A percentile compares a stretch with the other conserved stretches of the same genome.
phyloP scores from a whole-genome alignment of 768 basidiomycete species.

The Grammothele lineata region DNA sequence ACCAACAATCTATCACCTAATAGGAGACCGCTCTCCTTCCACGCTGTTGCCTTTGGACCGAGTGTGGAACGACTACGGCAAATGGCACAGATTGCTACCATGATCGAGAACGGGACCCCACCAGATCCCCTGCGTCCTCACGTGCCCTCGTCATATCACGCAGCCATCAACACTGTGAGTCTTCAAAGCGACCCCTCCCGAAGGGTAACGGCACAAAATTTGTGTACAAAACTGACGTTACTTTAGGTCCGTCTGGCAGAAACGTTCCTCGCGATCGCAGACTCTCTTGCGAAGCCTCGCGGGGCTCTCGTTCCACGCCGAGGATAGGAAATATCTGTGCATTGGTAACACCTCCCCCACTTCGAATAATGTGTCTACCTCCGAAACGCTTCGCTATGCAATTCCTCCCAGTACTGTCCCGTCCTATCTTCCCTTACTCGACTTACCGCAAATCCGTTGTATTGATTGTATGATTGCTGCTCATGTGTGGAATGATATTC shows the following conservation, averaged over 20 bases:
- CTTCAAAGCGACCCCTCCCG: no score
- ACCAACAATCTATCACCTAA: conserved; percentile 18
- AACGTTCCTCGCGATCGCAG: conserved; percentile 55
- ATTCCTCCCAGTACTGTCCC: no score
- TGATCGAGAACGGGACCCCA: conserved; percentile 42
- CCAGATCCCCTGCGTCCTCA: conserved; percentile 29
- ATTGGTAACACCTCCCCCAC: no score
- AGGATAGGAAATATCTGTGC: no score
- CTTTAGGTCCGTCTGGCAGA: conserved; percentile 53
- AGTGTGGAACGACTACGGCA: conserved; percentile 30
- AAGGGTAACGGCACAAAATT: no score
- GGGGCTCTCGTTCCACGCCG: conserved; percentile 40
- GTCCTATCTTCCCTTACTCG: no score
- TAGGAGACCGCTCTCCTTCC: conserved; percentile 51
- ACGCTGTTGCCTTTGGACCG: conserved; percentile 53
- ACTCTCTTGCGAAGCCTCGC: conserved; percentile 53
- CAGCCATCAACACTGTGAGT: conserved; percentile 47
- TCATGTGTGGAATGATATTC: no score
- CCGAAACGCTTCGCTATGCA: no score
- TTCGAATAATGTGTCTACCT: no score
- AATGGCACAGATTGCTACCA: conserved; percentile 50
- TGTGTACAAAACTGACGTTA: neutral
- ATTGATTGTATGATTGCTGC: no score
- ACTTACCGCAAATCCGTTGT: no score
- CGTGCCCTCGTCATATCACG: conserved; percentile 44